These are phyloP conservation scores for Neurospora africana DNA, from an alignment of 495 filamentous ascomycete species.

Conservation along the genomic window DNA sequence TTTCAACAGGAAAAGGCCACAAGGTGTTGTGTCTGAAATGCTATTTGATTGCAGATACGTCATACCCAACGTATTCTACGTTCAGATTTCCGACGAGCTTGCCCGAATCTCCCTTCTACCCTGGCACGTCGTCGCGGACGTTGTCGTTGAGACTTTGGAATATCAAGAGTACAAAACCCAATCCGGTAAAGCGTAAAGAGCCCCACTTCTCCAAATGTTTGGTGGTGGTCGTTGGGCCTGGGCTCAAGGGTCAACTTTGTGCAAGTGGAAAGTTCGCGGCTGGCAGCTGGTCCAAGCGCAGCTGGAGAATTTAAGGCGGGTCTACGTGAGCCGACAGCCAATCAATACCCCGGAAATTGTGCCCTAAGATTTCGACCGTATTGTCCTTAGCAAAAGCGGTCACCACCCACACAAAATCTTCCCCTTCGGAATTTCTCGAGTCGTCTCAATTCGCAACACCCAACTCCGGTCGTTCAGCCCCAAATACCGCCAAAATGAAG, in stretches of 20 bases:
- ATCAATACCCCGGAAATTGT: slow-evolving; percentile 15
- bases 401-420: slow-evolving; percentile 26
- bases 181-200: neutral
- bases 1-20: neutral
- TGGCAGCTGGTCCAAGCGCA: neutral
- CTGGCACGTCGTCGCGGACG: neutral
- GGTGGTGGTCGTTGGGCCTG: neutral
- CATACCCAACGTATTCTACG: neutral
- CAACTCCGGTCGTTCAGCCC: slow-evolving; percentile 22
- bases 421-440: slow-evolving; percentile 15
- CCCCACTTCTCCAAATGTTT: neutral
- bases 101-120: neutral
- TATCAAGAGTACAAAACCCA: neutral
- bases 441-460: slow-evolving; percentile 16
- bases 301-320: slow-evolving; percentile 4
- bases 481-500: slow-evolving; percentile 30
- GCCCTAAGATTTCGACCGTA: slow-evolving; percentile 20
- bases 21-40: neutral
- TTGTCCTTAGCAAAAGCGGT: slow-evolving; percentile 1
- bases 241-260: neutral
- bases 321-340: neutral
- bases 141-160: neutral
- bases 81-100: neutral
- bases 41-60: neutral
- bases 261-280: neutral